These are phyloP conservation scores for Mycena venus DNA, from an alignment of 768 basidiomycete genomes.

Conservation along the genomic window DNA sequence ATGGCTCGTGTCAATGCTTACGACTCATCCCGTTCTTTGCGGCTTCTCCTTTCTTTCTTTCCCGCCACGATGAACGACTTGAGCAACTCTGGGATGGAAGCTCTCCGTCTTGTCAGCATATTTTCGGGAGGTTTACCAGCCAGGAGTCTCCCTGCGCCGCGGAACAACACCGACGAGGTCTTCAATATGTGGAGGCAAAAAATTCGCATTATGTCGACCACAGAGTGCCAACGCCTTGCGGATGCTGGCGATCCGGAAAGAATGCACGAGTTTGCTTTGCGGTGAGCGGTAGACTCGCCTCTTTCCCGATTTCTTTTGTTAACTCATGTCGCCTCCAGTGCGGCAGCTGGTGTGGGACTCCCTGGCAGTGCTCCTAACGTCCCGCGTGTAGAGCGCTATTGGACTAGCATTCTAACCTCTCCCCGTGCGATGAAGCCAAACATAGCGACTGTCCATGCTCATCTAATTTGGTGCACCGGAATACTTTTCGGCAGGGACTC, in stretches of 20 bases:
- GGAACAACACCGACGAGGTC: background rate
- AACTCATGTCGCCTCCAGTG: background rate
- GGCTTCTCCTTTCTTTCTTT: background rate
- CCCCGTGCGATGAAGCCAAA: background rate
- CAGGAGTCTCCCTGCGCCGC: background rate
- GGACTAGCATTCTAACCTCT: background rate
- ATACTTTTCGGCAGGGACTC: background rate
- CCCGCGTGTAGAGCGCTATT: background rate
- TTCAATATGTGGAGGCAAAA: background rate
- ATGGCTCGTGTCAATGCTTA: too few relatives aligned
- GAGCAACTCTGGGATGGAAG: background rate
- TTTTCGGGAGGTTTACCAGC: background rate
- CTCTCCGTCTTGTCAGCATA: background rate
- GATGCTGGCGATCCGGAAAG: background rate
- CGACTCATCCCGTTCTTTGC: too few relatives aligned
- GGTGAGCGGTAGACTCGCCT: background rate
- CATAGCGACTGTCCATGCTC: background rate
- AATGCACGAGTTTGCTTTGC: constrained; percentile 11
- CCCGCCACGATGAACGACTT: background rate
- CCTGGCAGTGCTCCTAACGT: background rate
- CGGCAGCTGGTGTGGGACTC: background rate
- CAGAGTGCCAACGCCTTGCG: background rate
- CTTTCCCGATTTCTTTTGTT: background rate
- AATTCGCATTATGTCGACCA: background rate
- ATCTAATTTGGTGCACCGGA: background rate